Evolutionary conservation across 495 filamentous ascomycete genomes (phyloP).

Genomic region (Daldinia vernicosa): DNA sequence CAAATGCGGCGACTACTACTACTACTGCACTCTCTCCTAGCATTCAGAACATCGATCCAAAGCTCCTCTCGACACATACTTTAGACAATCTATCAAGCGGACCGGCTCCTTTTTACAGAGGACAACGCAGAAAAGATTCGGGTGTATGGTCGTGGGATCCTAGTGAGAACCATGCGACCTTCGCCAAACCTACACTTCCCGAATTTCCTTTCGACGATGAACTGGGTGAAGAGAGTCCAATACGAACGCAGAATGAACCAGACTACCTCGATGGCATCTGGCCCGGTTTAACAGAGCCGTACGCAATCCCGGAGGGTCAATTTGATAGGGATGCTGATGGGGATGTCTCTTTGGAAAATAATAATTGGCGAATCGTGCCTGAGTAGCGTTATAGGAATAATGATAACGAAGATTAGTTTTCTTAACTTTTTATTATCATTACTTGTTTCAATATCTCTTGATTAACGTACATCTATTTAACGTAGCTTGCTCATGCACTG

Average conservation of each 20-base stretch:
- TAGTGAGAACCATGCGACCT: slow-evolving; percentile 12
- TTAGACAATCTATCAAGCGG: slow-evolving; percentile 3
- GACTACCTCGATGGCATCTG: slow-evolving; percentile 4
- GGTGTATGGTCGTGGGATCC: slow-evolving; percentile 15
- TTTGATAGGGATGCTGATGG: slow-evolving; percentile 13
- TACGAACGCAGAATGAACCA: neutral
- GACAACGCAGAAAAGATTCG: slow-evolving; percentile 12
- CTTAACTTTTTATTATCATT: neutral
- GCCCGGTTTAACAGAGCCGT: neutral
- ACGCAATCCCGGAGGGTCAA: neutral
- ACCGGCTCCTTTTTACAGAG: slow-evolving; percentile 20
- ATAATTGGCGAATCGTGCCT: no score
- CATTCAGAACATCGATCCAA: slow-evolving; percentile 2
- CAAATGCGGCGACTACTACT: no score
- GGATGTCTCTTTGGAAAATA: neutral
- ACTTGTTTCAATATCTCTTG: neutral
- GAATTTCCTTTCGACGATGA: neutral
- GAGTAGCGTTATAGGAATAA: neutral
- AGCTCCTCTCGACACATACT: slow-evolving; percentile 1
- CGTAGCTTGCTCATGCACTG: neutral
- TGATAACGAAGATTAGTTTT: neutral
- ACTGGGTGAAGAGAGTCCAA: neutral
- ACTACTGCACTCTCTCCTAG: neutral
- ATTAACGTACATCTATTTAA: neutral
- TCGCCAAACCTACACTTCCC: neutral